A percentile compares a stretch with the other conserved stretches of the same genome.
phyloP scores from a whole-genome alignment of 345 rosid genomes.

The Linum lewisii region DNA sequence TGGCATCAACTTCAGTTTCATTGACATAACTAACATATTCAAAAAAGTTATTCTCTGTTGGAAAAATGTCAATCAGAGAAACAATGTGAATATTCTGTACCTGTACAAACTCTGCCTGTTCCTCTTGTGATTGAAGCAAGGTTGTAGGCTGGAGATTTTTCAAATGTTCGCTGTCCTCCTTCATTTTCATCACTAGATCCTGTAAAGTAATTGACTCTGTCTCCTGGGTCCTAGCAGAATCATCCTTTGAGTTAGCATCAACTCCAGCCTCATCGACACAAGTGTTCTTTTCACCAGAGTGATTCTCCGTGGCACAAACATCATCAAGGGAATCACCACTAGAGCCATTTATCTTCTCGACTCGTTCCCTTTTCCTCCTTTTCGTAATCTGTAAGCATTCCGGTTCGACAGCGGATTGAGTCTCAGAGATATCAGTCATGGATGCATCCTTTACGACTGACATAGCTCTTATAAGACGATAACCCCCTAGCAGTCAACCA shows the following conservation, averaged over 20 bases:
- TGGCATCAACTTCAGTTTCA: no score
- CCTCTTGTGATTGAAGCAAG: no score
- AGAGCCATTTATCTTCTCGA: background rate
- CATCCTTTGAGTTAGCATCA: background rate
- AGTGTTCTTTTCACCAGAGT: slow-evolving; percentile 1
- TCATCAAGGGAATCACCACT: slow-evolving; percentile 1
- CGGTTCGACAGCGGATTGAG: slow-evolving; percentile 5
- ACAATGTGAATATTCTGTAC: no score
- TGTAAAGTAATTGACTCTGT: no score
- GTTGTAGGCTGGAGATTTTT: no score
- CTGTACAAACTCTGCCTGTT: no score
- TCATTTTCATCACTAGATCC: no score
- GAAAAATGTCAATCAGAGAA: no score
- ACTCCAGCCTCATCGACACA: slow-evolving; percentile 4
- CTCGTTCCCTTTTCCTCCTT: slow-evolving; percentile 7
- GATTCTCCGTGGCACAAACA: background rate
- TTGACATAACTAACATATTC: no score
- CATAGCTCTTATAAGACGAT: slow-evolving; percentile 7
- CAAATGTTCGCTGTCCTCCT: no score
- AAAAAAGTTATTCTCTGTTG: no score
- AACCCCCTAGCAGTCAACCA: background rate
- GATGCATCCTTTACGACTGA: background rate
- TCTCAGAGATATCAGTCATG: background rate
- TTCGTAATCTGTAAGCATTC: slow-evolving; percentile 7
- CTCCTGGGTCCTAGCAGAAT: no score